Percentiles rank a stretch among this genome's conserved stretches.
Conservation (phyloP, 1,284 basidiomycete species). For the Exobasidium rhododendri region DNA sequence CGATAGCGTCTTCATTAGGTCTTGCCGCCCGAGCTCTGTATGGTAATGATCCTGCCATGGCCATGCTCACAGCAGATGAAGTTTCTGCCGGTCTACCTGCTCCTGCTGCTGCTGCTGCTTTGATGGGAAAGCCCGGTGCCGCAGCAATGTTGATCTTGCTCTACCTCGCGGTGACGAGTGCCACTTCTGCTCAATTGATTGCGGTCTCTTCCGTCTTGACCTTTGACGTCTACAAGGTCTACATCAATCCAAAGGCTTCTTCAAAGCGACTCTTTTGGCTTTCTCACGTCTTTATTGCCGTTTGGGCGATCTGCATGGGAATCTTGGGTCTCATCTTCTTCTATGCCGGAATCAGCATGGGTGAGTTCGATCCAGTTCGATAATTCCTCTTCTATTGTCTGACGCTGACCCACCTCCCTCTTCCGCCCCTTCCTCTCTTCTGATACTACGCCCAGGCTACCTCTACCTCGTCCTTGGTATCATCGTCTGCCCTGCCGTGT, state of each 20-base stretch:
- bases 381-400: too few relatives aligned
- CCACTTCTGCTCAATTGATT: conserved; percentile 82
- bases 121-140: conserved; percentile 68
- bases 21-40: conserved; percentile 61
- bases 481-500: conserved; percentile 77
- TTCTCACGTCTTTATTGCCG: conserved; percentile 63
- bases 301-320: conserved; percentile 71
- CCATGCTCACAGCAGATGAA: conserved; percentile 29
- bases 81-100: conserved; percentile 46
- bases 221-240: conserved; percentile 66
- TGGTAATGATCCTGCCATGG: conserved; percentile 34
- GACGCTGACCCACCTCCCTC: too few relatives aligned
- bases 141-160: conserved; percentile 75
- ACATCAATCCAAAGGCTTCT: conserved; percentile 64
- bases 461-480: conserved; percentile 67
- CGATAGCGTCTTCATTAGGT: conserved; percentile 64
- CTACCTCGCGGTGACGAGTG: conserved; percentile 66
- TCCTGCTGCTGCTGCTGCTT: conserved; percentile 64
- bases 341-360: conserved; percentile 81
- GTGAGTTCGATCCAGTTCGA: too few relatives aligned
- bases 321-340: conserved; percentile 79
- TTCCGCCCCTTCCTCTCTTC: neutral
- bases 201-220: conserved; percentile 65
- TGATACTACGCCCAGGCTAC: too few relatives aligned
- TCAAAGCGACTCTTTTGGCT: conserved; percentile 65